These are phyloP conservation scores for Dissophora ornata DNA, from an alignment of 192 early-diverging fungal genomes.

Conservation along the genomic window DNA sequence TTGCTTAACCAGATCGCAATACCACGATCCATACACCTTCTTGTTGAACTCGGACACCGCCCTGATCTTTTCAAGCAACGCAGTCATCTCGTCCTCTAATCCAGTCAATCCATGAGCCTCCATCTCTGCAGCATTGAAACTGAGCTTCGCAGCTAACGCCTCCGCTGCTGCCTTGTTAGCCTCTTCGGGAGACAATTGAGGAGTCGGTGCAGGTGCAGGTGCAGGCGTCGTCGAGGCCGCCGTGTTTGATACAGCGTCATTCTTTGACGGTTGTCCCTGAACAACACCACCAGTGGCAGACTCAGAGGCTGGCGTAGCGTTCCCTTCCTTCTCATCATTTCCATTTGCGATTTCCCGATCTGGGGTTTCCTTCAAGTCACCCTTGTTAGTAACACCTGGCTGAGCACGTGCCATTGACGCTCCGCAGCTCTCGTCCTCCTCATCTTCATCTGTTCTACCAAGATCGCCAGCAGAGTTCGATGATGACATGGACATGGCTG, in stretches of 20 bases:
- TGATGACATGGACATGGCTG: conserved; percentile 40
- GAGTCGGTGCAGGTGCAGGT: neutral
- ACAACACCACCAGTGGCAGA: too few relatives aligned
- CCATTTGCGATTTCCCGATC: neutral
- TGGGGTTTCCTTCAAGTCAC: neutral
- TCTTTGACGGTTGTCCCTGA: neutral
- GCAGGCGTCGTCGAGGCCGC: neutral
- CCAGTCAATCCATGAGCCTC: conserved; percentile 53
- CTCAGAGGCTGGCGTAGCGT: too few relatives aligned
- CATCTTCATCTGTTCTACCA: neutral
- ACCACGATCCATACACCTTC: conserved; percentile 54
- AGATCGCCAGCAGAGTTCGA: neutral
- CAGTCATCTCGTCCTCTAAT: conserved; percentile 50
- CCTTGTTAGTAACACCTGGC: neutral
- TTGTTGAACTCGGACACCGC: conserved; percentile 49
- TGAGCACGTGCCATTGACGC: too few relatives aligned
- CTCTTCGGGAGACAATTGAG: conserved; percentile 28
- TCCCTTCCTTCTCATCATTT: neutral
- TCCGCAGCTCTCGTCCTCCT: neutral
- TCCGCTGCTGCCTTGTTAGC: conserved; percentile 48
- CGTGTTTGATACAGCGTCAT: neutral
- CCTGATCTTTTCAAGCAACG: conserved; percentile 49
- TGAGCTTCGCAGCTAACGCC: conserved; percentile 43
- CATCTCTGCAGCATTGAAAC: conserved; percentile 49
- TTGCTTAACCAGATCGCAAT: conserved; percentile 44